A percentile compares a stretch with the other conserved stretches of the same genome.
phyloP scores from a whole-genome alignment of 768 basidiomycete species.

The Pisolithus albus region DNA sequence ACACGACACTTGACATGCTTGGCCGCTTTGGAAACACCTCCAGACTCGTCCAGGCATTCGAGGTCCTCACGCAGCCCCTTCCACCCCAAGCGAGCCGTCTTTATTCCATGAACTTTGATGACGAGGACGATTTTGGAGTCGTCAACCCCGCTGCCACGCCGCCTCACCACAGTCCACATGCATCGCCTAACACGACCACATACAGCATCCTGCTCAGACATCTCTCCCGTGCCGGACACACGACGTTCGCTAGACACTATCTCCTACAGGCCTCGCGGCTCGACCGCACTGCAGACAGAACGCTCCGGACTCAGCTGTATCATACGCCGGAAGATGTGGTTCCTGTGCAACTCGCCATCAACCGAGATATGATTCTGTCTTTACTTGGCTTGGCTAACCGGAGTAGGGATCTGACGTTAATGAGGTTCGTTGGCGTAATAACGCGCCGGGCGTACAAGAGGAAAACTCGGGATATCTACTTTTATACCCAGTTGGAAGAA shows the following conservation, averaged over 20 bases:
- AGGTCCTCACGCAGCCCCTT: slow-evolving; percentile 69
- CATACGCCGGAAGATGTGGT: slow-evolving; percentile 27
- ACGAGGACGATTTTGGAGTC: slow-evolving; percentile 51
- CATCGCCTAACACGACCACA: slow-evolving; percentile 59
- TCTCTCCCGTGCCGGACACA: slow-evolving; percentile 41
- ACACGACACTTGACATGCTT: slow-evolving; percentile 66
- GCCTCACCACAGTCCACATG: slow-evolving; percentile 34
- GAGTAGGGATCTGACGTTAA: slow-evolving; percentile 48
- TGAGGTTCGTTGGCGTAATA: slow-evolving; percentile 53
- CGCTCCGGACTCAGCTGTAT: slow-evolving; percentile 30
- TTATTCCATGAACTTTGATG: slow-evolving; percentile 53
- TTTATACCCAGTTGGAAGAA: slow-evolving; percentile 32
- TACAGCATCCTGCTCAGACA: slow-evolving; percentile 58
- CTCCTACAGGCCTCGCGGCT: slow-evolving; percentile 44
- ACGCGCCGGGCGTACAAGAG: slow-evolving; percentile 38
- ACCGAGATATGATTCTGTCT: slow-evolving; percentile 48
- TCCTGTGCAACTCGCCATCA: slow-evolving; percentile 50
- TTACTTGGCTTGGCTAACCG: slow-evolving; percentile 54
- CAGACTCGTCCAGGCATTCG: slow-evolving; percentile 68
- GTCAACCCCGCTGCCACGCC: slow-evolving; percentile 32
- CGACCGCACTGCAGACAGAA: slow-evolving; percentile 33
- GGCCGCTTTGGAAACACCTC: slow-evolving; percentile 55
- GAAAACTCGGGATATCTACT: slow-evolving; percentile 44
- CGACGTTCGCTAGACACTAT: slow-evolving; percentile 60
- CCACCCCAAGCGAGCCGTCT: slow-evolving; percentile 41